Base-by-base conservation (phyloP, 371 early-diverging fungal genomes). In the Mucor circinelloides region DNA sequence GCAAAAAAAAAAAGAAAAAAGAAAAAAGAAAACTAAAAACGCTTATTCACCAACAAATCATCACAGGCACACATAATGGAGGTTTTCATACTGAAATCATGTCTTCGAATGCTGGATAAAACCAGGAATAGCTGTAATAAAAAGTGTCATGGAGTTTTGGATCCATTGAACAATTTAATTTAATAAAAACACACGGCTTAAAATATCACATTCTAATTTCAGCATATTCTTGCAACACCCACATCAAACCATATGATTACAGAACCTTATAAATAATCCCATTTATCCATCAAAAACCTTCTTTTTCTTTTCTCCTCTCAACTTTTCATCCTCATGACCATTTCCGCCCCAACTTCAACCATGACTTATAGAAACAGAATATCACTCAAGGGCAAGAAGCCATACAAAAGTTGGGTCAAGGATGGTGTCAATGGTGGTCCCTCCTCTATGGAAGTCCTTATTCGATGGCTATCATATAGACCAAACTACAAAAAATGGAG, bases 321-420 rank as follows among this genome's bases (percentile, higher is more conserved):
- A 10, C 21, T 23, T 21, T 31, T 8, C 21, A 46, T 21, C 25
- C 9, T 44, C 19, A 19, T 9, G n/a, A 34, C 32, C 13, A 8
- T 36, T 1, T 25, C 50, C 13, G 23, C 50, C 2, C 21, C 25
- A 12, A 19, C 50, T 25, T 23, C 50, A 0, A 50, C 50, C 25
- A 50, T 50, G 25, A 50, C 25, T 12, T 58, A 34, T 12, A 10
- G n/a, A 2, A 28, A 21, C 15, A 48, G n/a, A 62, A 30, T 46
- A 31, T 30, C 34, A 10, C 34, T 32, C 27, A 73, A 73, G 36
- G 63, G 72, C n/a, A 78, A 78, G 48, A 78, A 78, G 28, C 76
- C 79, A 9, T 79, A 79, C 55, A 79, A 76, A 52, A 76, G 76
- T 25, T 79, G 79, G 78, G 50, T 75, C 19, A 78, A 78, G 57